Evolutionary conservation across 345 rosid species (phyloP), one percentile per base, ranked within the genome.

Genomic region (Streptanthus diversifolius): DNA sequence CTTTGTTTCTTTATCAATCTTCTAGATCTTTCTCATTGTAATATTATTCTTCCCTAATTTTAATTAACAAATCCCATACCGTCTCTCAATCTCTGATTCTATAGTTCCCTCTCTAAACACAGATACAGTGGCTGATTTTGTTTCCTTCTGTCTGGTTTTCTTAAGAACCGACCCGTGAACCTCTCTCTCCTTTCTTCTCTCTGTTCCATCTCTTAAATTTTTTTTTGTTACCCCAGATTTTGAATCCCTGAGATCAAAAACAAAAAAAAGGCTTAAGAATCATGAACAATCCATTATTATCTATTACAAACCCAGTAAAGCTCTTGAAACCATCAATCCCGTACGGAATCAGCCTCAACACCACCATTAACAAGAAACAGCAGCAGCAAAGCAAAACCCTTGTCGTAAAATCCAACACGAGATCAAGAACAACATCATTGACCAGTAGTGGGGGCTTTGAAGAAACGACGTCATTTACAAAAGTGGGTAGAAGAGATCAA

Each of bases 401-500:
- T 66, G 24, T 72, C 15, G 45, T 74, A n/a, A 69, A 73, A 24
- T 65, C 82, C 36, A 55, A 72, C 10, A 36, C 40, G 49, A 75
- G 73, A 81, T 37, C 85, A 21, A 49, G 54, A 25, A 45, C 78
- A 48, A 68, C 77, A 56, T 48, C 67, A 43, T 71, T 73, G 9
- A 45, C 58, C 14, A 80, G 68, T 35, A 64, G 80, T 45, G 79
- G 63, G 53, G 63, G 62, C 21, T 81, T 56, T 53, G 70, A 27
- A 45, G 71, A 69, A 55, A 54, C 53, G 22, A 44, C 3, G 10
- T 29, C 24, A 7, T 74, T 66, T 48, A 36, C 58, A n/a, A 85
- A 48, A 64, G 62, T 75, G 66, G 88, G 89, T 70, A 61, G 70
- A 49, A 49, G 15, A 49, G 56, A 80, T 19, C 64, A 70, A 37